Base-by-base conservation (phyloP, 148 eudicot genomes). In the Tetragonia tetragonoides region DNA sequence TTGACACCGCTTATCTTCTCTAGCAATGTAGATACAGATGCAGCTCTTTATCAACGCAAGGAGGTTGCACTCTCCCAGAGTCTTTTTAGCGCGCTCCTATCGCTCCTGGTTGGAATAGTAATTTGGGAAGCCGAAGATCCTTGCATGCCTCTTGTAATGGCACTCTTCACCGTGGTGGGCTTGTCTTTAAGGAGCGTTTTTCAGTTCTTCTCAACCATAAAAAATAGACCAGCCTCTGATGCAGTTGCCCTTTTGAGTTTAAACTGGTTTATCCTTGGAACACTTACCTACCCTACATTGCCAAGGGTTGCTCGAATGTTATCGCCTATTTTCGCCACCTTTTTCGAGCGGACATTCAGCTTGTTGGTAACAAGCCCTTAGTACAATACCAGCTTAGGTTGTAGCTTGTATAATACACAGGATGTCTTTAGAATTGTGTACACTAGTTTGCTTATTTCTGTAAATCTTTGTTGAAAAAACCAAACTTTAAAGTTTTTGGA, bases 201-300 rank as follows among this genome's bases (percentile, higher is more conserved):
- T 18, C 86, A 75, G 68, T 88, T 92, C 77, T 88, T 89, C 81
- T 81, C 87, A 0, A 84, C 91, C 64, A 79, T 88, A 10, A 74
- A 72, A 51, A 88, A 87, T 65, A 86, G 83, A 80, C 89, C 89
- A 0, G 91, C 93, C 59, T 81, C 86, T 4, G 94, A 89, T 67
- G 92, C 91, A 1, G 86, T 90, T 44, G 87, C 90, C 23, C 98
- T 94, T 74, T 77, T 94, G 76, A 85, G 95, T 84, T 78, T 94
- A 82, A 94, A 90, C 80, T 94, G 97, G 90, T 94, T 94, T 49
- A 75, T 94, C 38, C 97, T 94, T 4, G 98, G 97, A 44, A 80
- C 90, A 18, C 86, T 92, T 68, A 60, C 98, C 3, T 89, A 81
- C 75, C 98, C 97, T 3, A 75, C 85, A 0, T 77, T 94, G 61